These are phyloP conservation scores for Penicillium sp. DNA, from an alignment of 2,329 filamentous ascomycete genomes.

Conservation along the genomic window DNA sequence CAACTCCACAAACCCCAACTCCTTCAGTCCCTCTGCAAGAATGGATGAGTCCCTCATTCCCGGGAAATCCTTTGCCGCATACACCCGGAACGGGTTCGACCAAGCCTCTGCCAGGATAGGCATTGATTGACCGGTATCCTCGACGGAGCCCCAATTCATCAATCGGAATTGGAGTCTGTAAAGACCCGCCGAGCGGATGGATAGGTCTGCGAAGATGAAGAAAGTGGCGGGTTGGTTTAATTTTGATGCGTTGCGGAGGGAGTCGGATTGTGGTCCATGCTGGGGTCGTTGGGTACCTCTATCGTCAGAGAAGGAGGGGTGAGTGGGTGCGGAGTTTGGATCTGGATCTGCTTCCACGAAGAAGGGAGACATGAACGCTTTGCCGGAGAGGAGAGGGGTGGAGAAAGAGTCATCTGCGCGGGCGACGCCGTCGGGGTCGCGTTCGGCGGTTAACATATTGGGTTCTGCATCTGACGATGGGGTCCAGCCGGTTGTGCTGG, in stretches of 20 bases:
- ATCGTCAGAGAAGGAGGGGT: slow-evolving; percentile 33
- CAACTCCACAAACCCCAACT: slow-evolving; percentile 47
- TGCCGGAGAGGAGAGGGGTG: slow-evolving; percentile 43
- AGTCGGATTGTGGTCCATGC: slow-evolving; percentile 5
- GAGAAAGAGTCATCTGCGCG: slow-evolving; percentile 27
- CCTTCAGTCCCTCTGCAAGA: slow-evolving; percentile 45
- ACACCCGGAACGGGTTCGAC: slow-evolving; percentile 49
- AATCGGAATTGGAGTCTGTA: slow-evolving; percentile 52
- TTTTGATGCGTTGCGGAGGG: slow-evolving; percentile 21
- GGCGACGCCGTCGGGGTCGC: slow-evolving; percentile 22
- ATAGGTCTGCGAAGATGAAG: slow-evolving; percentile 54
- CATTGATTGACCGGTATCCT: slow-evolving; percentile 41
- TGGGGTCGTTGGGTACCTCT: slow-evolving; percentile 17
- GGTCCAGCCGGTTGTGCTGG: slow-evolving; percentile 20
- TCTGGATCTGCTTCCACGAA: slow-evolving; percentile 49
- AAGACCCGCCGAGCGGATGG: slow-evolving; percentile 49
- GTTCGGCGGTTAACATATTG: slow-evolving; percentile 11
- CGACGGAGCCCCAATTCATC: slow-evolving; percentile 46
- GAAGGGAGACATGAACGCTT: slow-evolving; percentile 49
- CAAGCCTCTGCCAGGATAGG: slow-evolving; percentile 46
- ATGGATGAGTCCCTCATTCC: slow-evolving; percentile 48
- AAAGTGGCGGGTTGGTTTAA: slow-evolving; percentile 45
- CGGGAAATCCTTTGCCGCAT: slow-evolving; percentile 50
- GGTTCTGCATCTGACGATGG: slow-evolving; percentile 24
- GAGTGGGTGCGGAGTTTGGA: slow-evolving; percentile 44